Base-by-base conservation (phyloP, 257 asterid species). In the Solanum paucissectum region DNA sequence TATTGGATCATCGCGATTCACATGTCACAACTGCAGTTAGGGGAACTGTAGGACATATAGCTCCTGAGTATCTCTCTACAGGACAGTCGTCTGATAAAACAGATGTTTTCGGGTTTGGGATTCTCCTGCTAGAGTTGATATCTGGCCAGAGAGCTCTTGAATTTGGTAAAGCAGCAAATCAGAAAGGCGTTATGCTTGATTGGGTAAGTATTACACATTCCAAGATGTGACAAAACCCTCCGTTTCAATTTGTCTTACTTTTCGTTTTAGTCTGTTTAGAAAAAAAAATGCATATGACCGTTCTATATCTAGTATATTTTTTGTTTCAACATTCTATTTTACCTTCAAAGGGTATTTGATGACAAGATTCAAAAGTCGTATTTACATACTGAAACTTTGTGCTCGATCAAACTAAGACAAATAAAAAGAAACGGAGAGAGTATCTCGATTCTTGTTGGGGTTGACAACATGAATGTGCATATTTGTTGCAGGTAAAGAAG, bases 71-170 rank as follows among this genome's bases (percentile, higher is more conserved):
- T 88, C 91, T 96, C 88, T 95, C 99, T 44, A 96, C 99, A 0
- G 99, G 99, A n/a, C 99, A 96, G 86, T 96, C 99, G 75, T 96
- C 98, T 3, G 99, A 96, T 88, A 96, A 95, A 85, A 96, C 99
- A 3, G 99, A 96, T 86, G 99, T 96, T 73, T 96, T 96, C 36
- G 99, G 99, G 64, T 96, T 95, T 40, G 99, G 99, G 2, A 94
- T 97, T 92, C 95, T 97, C 87, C 91, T 97, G 72, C 90, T 97
- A 12, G 99, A 97, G 88, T 89, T 97, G 89, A 94, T 97, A 76
- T 95, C 99, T n/a, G 99, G 99, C 18, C 98, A 92, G 88, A 95
- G 99, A 88, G 99, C 99, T 75, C 90, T 97, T 12, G 99, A 97
- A 83, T 97, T 97, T 86, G 98, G 99, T 29, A 95, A 95, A 93